These are phyloP conservation scores for Mycena citricolor DNA, from an alignment of 1,284 basidiomycete genomes.

Conservation along the genomic window DNA sequence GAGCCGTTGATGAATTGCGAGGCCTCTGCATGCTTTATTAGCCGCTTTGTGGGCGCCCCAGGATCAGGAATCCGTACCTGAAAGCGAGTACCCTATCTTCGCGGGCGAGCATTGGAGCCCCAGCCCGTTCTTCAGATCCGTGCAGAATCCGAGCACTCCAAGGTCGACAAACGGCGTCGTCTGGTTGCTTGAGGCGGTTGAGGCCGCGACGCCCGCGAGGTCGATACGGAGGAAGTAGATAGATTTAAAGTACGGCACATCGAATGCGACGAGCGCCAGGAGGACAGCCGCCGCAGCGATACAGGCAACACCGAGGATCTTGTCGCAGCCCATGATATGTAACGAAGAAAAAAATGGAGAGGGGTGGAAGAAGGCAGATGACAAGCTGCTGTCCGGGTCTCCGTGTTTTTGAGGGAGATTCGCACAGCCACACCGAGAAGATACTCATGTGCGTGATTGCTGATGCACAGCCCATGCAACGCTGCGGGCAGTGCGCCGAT, in stretches of 20 bases:
- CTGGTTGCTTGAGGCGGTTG: constrained; percentile 9
- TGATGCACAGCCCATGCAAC: no score
- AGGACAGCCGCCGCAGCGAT: constrained; percentile 16
- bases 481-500: no score
- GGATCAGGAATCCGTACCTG: constrained; percentile 3
- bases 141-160: constrained; percentile 20
- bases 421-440: neutral
- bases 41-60: neutral
- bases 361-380: constrained; percentile 1
- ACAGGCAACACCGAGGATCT: constrained; percentile 20
- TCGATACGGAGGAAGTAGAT: constrained; percentile 22
- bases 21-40: constrained; percentile 11
- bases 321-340: constrained; percentile 15
- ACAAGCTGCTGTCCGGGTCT: neutral
- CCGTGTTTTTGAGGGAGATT: neutral
- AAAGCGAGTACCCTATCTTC: constrained; percentile 17
- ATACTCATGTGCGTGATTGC: no score
- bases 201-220: constrained; percentile 16
- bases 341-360: constrained; percentile 1
- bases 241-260: constrained; percentile 21
- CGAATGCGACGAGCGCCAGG: constrained; percentile 19
- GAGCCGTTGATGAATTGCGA: constrained; percentile 21
- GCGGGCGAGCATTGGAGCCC: constrained; percentile 19
- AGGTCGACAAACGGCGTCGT: constrained; percentile 17
- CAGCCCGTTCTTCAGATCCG: constrained; percentile 18